Percentiles rank a stretch among this genome's conserved stretches.
phyloP scores from a whole-genome alignment of 2,329 filamentous ascomycete species.

The Nemania serpens region DNA sequence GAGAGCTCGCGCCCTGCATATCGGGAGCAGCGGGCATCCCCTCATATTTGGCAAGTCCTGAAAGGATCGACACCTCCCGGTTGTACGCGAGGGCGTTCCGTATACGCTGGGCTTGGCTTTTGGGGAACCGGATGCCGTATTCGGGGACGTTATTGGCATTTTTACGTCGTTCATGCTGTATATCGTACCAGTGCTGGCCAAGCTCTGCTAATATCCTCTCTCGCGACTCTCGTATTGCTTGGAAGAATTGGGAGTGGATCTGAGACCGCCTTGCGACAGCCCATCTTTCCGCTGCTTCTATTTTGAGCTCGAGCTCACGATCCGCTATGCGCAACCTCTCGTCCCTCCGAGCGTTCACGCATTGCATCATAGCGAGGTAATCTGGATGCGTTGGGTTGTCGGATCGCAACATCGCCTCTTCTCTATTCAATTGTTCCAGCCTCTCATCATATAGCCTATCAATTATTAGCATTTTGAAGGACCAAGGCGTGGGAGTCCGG shows the following conservation, averaged over 20 bases:
- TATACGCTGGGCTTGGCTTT: constrained; percentile 76
- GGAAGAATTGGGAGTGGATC: constrained; percentile 88
- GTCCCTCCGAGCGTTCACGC: constrained; percentile 79
- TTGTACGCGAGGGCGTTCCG: constrained; percentile 90
- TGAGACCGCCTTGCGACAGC: constrained; percentile 83
- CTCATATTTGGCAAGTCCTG: constrained; percentile 90
- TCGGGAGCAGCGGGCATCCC: constrained; percentile 95
- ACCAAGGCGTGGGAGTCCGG: background rate
- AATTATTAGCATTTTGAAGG: constrained; percentile 26
- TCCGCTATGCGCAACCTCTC: constrained; percentile 79
- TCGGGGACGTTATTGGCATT: constrained; percentile 78
- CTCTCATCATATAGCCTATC: constrained; percentile 84
- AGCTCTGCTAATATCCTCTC: constrained; percentile 80
- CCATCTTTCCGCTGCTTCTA: constrained; percentile 72
- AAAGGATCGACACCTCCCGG: constrained; percentile 87
- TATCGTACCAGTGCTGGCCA: constrained; percentile 88
- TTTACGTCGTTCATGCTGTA: constrained; percentile 85
- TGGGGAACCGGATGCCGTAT: constrained; percentile 80
- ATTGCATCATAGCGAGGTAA: constrained; percentile 86
- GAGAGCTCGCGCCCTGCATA: constrained; percentile 71
- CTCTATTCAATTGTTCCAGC: constrained; percentile 76
- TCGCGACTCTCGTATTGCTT: constrained; percentile 80
- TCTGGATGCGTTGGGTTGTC: constrained; percentile 81
- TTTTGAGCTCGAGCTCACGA: constrained; percentile 73
- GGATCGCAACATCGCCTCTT: constrained; percentile 65